Base-by-base conservation (phyloP, 371 early-diverging fungal species). In the Mortierella sp. region DNA sequence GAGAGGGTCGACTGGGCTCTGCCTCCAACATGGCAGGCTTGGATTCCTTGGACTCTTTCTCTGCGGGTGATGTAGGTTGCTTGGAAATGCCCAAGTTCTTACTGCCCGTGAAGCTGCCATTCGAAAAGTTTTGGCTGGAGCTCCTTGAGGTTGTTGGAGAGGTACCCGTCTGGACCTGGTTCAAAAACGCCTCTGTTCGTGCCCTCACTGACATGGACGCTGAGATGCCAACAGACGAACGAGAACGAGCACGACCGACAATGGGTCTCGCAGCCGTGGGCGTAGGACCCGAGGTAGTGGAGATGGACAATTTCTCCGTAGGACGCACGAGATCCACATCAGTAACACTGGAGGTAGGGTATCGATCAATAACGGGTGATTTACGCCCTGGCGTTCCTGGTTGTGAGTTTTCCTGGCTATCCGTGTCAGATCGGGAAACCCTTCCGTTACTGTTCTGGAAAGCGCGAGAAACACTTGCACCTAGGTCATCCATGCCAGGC, bases 171-270 rank as follows among this genome's bases (percentile, higher is more conserved):
- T 73, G 57, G 1, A 59, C 56, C 13, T 73, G 73, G n/a, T 61
- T 62, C 67, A 73, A 58, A 40, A 43, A 67, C 5, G 74, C 67
- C 47, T 73, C 63, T 19, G 67, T 73, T 28, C 67, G 57, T 17
- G 74, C 74, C 25, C 50, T 62, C 25, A 73, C 67, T 40, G 63
- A 49, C 7, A 60, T 63, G 17, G 57, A 17, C 6, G 57, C 17
- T 1, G 44, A 24, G 24, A 67, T 54, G 2, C 56, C 56, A 21
- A 60, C 74, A 19, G 63, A 53, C 9, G 74, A 67, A 6, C 63
- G 68, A 34, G 74, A 73, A 9, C 74, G 58, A 22, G 40, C 49
- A 37, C 74, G 74, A 17, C 46, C 46, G 2, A 60, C 5, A 3
- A 19, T 45, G 9, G 63, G 60, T 10, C 37, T 41, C 19, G 29